phyloP scores from a whole-genome alignment of 2,329 filamentous ascomycete genomes.

The Penicillium glabrum region DNA sequence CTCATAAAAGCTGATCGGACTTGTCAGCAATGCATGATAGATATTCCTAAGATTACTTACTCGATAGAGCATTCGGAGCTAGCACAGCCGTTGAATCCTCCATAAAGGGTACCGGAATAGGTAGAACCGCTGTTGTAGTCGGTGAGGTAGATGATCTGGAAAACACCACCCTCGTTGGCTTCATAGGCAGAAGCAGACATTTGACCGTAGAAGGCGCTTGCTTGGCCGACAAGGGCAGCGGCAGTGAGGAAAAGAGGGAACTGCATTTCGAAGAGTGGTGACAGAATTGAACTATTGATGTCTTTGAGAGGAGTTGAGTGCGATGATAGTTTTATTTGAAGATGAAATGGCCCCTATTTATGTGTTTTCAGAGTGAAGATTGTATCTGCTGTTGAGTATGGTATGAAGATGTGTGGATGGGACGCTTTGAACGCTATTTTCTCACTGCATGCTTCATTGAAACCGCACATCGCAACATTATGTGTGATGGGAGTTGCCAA shows the following conservation, averaged over 20 bases:
- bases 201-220: conserved; percentile 8
- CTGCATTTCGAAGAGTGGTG: conserved; percentile 2
- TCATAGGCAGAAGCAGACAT: conserved; percentile 7
- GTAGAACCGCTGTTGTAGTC: conserved; percentile 11
- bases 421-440: background rate
- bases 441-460: background rate
- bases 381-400: background rate
- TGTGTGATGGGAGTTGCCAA: background rate
- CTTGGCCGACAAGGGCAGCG: background rate
- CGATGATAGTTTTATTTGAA: background rate
- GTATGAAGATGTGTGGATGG: background rate
- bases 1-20: background rate
- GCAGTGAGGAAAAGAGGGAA: background rate
- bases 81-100: conserved; percentile 6
- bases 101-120: conserved; percentile 4
- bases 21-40: background rate
- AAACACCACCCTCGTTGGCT: conserved; percentile 1
- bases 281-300: background rate
- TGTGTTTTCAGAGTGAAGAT: background rate
- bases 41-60: background rate
- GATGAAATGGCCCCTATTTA: background rate
- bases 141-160: conserved; percentile 5
- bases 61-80: background rate
- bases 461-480: background rate
- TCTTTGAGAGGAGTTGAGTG: background rate